Evolutionary conservation across 805 yeast species (phyloP).

Genomic region (Saccharomyces cerevisiae): DNA sequence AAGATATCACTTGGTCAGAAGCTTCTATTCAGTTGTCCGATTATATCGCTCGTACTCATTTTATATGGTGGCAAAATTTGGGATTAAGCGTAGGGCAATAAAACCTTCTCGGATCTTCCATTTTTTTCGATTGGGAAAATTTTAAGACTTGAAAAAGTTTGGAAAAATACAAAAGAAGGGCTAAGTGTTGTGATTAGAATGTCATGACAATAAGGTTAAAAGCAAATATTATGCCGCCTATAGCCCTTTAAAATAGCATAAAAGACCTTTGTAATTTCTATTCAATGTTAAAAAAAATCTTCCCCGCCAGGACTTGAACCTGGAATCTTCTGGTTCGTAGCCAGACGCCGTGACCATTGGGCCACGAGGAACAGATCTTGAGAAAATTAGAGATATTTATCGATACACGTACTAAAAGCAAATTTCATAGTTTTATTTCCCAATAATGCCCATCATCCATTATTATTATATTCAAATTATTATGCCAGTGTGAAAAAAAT

Average conservation of each 20-base stretch:
- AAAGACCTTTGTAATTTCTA: not conserved
- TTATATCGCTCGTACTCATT: not conserved
- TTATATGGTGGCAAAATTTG: not conserved
- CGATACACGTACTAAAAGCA: too few relatives aligned
- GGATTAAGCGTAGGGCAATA: not conserved
- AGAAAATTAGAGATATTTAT: too few relatives aligned
- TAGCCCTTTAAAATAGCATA: not conserved
- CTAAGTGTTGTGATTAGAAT: not conserved
- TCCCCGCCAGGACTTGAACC: slow-evolving; percentile 51
- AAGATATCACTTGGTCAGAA: not conserved
- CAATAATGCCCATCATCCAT: too few relatives aligned
- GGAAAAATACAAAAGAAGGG: not conserved
- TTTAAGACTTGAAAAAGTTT: not conserved
- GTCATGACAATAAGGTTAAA: not conserved
- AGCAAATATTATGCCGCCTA: not conserved
- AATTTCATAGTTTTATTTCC: too few relatives aligned
- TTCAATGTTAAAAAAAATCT: slow-evolving; percentile 12
- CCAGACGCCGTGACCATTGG: slow-evolving; percentile 73
- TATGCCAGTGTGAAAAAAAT: too few relatives aligned
- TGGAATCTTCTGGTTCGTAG: slow-evolving; percentile 51
- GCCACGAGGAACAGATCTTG: slow-evolving; percentile 51
- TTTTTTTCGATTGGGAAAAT: not conserved
- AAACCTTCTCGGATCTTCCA: not conserved
- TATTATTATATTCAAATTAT: too few relatives aligned
- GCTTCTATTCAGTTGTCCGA: not conserved